Conservation (phyloP, 2,329 filamentous ascomycete species). For the Colletotrichum sp. region DNA sequence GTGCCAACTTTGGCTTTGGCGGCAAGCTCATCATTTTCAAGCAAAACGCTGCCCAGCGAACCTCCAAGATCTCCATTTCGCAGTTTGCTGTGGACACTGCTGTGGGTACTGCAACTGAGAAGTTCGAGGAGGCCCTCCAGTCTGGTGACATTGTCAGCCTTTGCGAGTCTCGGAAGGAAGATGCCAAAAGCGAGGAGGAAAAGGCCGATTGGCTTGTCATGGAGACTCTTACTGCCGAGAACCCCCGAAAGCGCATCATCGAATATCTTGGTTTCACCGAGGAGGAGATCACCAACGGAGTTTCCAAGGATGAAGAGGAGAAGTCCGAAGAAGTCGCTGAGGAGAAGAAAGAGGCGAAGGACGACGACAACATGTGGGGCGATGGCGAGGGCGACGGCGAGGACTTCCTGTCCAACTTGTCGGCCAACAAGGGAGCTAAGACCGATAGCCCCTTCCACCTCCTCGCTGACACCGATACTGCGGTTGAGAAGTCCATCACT, state of each 20-base stretch:
- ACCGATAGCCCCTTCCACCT: conserved; percentile 95
- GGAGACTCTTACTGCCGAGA: conserved; percentile 83
- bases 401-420: conserved; percentile 84
- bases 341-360: conserved; percentile 31
- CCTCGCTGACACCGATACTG: conserved; percentile 81
- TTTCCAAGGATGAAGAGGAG: conserved; percentile 34
- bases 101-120: conserved; percentile 82
- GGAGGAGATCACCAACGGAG: conserved; percentile 57
- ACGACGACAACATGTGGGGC: conserved; percentile 75
- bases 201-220: conserved; percentile 97
- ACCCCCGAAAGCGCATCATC: conserved; percentile 84
- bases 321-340: conserved; percentile 35
- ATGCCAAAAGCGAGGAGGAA: conserved; percentile 84
- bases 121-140: conserved; percentile 84
- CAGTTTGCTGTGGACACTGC: conserved; percentile 89
- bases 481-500: conserved; percentile 86
- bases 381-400: conserved; percentile 67
- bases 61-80: conserved; percentile 82
- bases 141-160: conserved; percentile 79
- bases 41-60: conserved; percentile 58
- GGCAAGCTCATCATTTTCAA: conserved; percentile 86
- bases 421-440: conserved; percentile 88
- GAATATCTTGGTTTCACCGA: conserved; percentile 89
- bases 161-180: conserved; percentile 78
- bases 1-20: conserved; percentile 93